A percentile compares a stretch with the other conserved stretches of the same genome.
These are phyloP conservation scores for Yamadazyma membranifaciens DNA, from an alignment of 1,139 yeast species.

Conservation along the genomic window DNA sequence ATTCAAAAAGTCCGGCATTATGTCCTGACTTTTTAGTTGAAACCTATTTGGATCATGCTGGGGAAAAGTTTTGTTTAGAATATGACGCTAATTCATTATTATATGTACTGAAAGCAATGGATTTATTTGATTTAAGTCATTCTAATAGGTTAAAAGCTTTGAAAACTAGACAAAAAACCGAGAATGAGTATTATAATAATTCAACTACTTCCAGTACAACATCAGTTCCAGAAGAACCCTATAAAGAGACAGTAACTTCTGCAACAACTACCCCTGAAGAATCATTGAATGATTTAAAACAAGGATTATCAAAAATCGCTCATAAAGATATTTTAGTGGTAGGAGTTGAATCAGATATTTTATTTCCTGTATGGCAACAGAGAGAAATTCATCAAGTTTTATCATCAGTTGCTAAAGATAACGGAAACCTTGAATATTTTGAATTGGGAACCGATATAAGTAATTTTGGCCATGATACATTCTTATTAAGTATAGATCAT, in stretches of 20 bases:
- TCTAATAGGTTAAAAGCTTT: conserved; percentile 44
- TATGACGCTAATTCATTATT: conserved; percentile 89
- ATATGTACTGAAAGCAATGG: conserved; percentile 93
- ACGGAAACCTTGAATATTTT: conserved; percentile 49
- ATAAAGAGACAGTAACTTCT: conserved; percentile 45
- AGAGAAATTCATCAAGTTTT: conserved; percentile 71
- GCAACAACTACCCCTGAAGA: conserved; percentile 49
- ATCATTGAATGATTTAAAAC: conserved; percentile 55
- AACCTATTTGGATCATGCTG: conserved; percentile 91
- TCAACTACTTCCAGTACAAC: background rate
- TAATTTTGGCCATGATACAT: conserved; percentile 89
- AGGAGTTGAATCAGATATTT: conserved; percentile 88
- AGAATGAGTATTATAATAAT: conserved; percentile 20
- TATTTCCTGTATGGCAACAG: conserved; percentile 96
- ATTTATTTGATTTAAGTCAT: conserved; percentile 77
- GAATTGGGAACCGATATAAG: conserved; percentile 77
- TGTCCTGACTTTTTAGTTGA: conserved; percentile 93
- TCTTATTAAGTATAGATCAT: conserved; percentile 71
- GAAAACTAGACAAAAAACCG: conserved; percentile 37
- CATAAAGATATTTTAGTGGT: conserved; percentile 70
- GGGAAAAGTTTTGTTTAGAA: conserved; percentile 88
- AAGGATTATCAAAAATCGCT: conserved; percentile 64
- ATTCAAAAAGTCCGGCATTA: conserved; percentile 73
- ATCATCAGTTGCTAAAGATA: conserved; percentile 23
- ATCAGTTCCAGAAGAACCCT: conserved; percentile 54